Conservation (phyloP, 768 basidiomycete species). For the Amanita thiersii region DNA sequence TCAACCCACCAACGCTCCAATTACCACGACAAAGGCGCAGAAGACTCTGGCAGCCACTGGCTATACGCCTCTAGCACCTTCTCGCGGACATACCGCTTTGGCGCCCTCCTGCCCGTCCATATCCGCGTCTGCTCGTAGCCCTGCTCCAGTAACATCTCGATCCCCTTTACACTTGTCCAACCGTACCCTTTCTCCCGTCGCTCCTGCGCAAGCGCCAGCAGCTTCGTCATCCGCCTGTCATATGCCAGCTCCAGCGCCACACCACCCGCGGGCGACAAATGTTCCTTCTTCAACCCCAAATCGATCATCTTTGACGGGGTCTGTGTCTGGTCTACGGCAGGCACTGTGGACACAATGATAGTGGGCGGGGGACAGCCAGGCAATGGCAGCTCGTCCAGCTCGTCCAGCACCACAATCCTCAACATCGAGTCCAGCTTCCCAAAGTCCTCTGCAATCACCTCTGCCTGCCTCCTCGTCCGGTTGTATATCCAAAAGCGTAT, state of each 20-base stretch:
- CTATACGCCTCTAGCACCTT: constrained; percentile 37
- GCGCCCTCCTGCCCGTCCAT: constrained; percentile 51
- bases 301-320: constrained; percentile 22
- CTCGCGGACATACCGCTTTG: constrained; percentile 31
- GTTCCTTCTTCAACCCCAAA: constrained; percentile 39
- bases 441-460: constrained; percentile 51
- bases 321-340: constrained; percentile 32
- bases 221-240: constrained; percentile 56
- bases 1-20: too few species aligned
- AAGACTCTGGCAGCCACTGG: constrained; percentile 9
- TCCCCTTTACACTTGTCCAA: constrained; percentile 55
- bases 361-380: constrained; percentile 28
- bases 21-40: not conserved
- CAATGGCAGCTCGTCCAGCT: constrained; percentile 33
- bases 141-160: constrained; percentile 66
- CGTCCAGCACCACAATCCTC: constrained; percentile 43
- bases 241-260: constrained; percentile 76
- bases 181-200: constrained; percentile 17
- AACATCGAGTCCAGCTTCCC: constrained; percentile 28
- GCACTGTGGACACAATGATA: constrained; percentile 67
- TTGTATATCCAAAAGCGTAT: constrained; percentile 63
- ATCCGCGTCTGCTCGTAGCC: constrained; percentile 53
- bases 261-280: constrained; percentile 16
- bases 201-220: constrained; percentile 45
- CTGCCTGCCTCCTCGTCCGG: constrained; percentile 54